Base-by-base conservation (phyloP, 768 basidiomycete genomes). In the Trametes meyenii region DNA sequence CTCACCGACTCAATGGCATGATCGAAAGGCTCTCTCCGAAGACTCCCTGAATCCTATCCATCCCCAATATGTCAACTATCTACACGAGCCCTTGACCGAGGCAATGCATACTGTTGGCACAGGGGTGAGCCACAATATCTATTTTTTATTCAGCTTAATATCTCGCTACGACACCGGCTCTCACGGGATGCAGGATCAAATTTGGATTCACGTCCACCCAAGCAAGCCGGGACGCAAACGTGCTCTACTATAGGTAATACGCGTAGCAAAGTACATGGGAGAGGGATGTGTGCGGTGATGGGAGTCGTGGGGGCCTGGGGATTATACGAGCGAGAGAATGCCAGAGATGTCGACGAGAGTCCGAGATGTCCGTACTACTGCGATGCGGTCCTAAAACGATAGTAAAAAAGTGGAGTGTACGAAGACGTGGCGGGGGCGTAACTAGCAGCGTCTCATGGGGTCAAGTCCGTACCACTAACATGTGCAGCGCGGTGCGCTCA, bases 171-270 rank as follows among this genome's bases (percentile, higher is more conserved):
- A 33, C 8, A 8, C 29, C 29, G 29, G 8, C 29, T 8, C 29
- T 8, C 4, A 33, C n/a, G 8, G 29, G 29, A 33, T 33, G 29
- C 29, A 33, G 29, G 8, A 33, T 40, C 10, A 23, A 45, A 21
- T 12, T n/a, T 50, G 26, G 23, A 48, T 40, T 48, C 26, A 42
- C 60, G 49, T 55, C 53, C 21, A 49, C 51, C 57, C 57, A 33
- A 43, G 39, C 35, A 21, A 17, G 38, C 42, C 40, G 49, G 49
- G 50, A 54, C 50, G 61, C 38, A 21, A 53, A 57, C 55, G 52
- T 57, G 55, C 61, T 62, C 56, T 62, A 58, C 55, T 62, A 62
- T 58, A 57, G 42, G 57, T 50, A 43, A 52, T 62, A 62, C 50
- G 61, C 43, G 56, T 58, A 58, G 61, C 61, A 49, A 57, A 62